Percentiles rank a stretch among this genome's conserved stretches.
Conservation (phyloP, 2,329 filamentous ascomycete species). For the Penicillium capsulatum region DNA sequence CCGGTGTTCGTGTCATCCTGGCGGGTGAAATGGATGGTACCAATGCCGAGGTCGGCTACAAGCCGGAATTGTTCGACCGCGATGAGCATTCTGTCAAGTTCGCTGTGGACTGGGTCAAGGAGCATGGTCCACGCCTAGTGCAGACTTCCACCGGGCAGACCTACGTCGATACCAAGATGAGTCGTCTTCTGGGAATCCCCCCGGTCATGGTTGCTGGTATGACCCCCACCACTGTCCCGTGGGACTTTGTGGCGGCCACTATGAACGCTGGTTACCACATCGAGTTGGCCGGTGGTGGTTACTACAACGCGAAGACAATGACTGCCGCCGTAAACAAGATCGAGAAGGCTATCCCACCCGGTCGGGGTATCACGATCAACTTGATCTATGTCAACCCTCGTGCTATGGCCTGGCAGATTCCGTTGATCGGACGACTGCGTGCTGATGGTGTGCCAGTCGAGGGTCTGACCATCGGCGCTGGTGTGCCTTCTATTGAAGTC, state of each 20-base stretch:
- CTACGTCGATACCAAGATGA: constrained; percentile 96
- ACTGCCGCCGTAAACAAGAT: constrained; percentile 79
- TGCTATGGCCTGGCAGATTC: constrained; percentile 52
- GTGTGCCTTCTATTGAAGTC: constrained; percentile 89
- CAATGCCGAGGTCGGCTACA: constrained; percentile 89
- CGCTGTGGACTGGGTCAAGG: constrained; percentile 95
- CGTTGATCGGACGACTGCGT: constrained; percentile 52
- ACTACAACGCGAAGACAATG: constrained; percentile 70
- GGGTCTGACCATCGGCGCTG: constrained; percentile 85
- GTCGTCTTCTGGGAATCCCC: constrained; percentile 74
- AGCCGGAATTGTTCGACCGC: constrained; percentile 94
- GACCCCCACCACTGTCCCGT: constrained; percentile 84
- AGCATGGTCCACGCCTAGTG: constrained; percentile 87
- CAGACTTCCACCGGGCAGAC: constrained; percentile 85
- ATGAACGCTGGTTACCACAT: constrained; percentile 50
- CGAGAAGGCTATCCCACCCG: constrained; percentile 72
- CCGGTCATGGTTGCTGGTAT: constrained; percentile 90
- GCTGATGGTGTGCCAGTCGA: constrained; percentile 86
- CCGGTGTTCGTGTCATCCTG: constrained; percentile 91
- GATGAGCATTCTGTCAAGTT: constrained; percentile 94
- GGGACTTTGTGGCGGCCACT: constrained; percentile 57
- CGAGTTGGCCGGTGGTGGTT: constrained; percentile 50
- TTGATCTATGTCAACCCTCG: constrained; percentile 53
- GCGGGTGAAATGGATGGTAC: constrained; percentile 90
- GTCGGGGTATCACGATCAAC: constrained; percentile 52